Conservation (phyloP, 1,284 basidiomycete species). For the Erythrobasidium hasegawianum region DNA sequence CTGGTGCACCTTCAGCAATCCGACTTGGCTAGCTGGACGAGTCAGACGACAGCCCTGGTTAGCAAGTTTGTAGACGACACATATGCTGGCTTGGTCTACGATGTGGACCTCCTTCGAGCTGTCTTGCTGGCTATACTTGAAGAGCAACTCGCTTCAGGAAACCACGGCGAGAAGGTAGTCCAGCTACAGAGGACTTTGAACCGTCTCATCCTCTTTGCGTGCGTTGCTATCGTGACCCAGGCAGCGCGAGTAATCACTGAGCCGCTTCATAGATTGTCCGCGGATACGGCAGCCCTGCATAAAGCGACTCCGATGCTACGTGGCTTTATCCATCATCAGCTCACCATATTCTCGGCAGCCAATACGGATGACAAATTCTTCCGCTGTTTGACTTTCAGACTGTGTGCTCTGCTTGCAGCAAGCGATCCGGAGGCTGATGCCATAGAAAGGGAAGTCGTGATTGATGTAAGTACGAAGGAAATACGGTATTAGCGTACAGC, state of each 20-base stretch:
- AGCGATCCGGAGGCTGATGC: neutral
- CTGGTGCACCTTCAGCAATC: too few species aligned
- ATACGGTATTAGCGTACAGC: too few species aligned
- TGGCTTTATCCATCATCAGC: constrained; percentile 28
- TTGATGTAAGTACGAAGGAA: too few species aligned
- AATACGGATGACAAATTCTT: constrained; percentile 20
- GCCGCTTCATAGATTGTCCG: neutral
- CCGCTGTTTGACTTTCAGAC: constrained; percentile 9
- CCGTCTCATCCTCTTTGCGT: constrained; percentile 29
- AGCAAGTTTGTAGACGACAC: constrained; percentile 23
- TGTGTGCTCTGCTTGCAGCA: neutral
- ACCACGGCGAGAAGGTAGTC: neutral
- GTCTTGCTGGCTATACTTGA: constrained; percentile 8
- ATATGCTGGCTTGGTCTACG: neutral
- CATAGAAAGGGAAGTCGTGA: too few species aligned
- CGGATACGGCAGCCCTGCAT: neutral
- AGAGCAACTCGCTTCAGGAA: constrained; percentile 17
- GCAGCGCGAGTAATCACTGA: too few species aligned
- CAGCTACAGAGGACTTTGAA: constrained; percentile 5
- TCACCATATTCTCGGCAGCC: constrained; percentile 19
- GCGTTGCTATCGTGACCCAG: too few species aligned
- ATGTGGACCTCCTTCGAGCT: constrained; percentile 24
- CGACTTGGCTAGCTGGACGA: too few species aligned
- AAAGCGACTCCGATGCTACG: constrained; percentile 9
- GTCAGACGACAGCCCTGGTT: neutral